Evolutionary conservation across 495 filamentous ascomycete species (phyloP).

Genomic region (Opeltia flavorubescens): DNA sequence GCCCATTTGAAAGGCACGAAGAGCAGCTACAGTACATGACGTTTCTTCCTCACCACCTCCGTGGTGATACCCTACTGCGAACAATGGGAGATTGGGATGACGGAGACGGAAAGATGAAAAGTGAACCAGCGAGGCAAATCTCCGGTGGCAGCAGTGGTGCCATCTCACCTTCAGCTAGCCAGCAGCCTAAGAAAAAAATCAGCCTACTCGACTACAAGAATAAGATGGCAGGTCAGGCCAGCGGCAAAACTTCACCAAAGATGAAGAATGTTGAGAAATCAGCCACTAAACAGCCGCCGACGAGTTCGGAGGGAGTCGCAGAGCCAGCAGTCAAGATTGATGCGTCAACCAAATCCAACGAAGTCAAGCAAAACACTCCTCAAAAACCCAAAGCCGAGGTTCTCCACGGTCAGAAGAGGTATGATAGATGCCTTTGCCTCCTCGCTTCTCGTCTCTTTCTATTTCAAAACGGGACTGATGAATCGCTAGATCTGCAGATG

Average conservation of each 20-base stretch:
- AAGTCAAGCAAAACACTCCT: conserved; percentile 10
- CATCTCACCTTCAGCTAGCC: conserved; percentile 20
- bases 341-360: conserved; percentile 13
- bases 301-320: conserved; percentile 12
- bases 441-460: conserved; percentile 14
- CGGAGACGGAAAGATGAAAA: conserved; percentile 33
- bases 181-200: conserved; percentile 33
- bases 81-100: conserved; percentile 40
- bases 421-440: conserved; percentile 21
- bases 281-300: conserved; percentile 3
- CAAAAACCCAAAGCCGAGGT: conserved; percentile 12
- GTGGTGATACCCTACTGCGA: conserved; percentile 29
- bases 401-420: conserved; percentile 10
- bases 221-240: conserved; percentile 15
- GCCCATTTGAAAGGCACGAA: conserved; percentile 32
- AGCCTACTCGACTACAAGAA: conserved; percentile 36
- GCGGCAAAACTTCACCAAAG: background rate
- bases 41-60: conserved; percentile 33
- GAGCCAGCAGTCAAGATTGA: conserved; percentile 7
- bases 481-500: conserved; percentile 13
- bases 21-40: conserved; percentile 41
- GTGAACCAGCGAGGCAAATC: conserved; percentile 24
- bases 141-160: conserved; percentile 22
- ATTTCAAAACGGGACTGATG: conserved; percentile 9
- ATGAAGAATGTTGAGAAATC: conserved; percentile 22